Evolutionary conservation across 495 filamentous ascomycete species (phyloP).

Genomic region (Lasiosphaeria ovina): DNA sequence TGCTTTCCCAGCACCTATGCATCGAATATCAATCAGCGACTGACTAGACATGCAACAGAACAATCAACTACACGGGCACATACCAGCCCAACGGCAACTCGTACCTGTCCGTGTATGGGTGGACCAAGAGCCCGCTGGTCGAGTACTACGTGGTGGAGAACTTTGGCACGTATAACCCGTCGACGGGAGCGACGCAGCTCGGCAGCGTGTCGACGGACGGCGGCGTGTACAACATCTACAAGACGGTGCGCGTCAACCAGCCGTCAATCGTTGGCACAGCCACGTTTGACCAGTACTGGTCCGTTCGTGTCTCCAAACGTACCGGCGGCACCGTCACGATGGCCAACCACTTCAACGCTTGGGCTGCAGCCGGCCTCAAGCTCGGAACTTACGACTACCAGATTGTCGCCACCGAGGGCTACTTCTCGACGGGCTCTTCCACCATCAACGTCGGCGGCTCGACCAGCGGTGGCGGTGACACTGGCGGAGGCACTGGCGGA

Average conservation of each 20-base stretch:
- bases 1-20: slow-evolving; percentile 12
- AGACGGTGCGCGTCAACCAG: slow-evolving; percentile 55
- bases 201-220: slow-evolving; percentile 60
- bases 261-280: slow-evolving; percentile 56
- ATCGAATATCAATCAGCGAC: too few relatives aligned
- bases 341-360: slow-evolving; percentile 63
- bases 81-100: slow-evolving; percentile 43
- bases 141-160: slow-evolving; percentile 63
- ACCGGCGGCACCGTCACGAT: slow-evolving; percentile 49
- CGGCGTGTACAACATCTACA: slow-evolving; percentile 62
- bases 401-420: slow-evolving; percentile 59
- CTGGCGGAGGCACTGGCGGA: too few relatives aligned
- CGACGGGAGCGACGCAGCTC: slow-evolving; percentile 44
- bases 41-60: not conserved
- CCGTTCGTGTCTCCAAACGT: slow-evolving; percentile 51
- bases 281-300: slow-evolving; percentile 61
- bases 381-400: slow-evolving; percentile 57
- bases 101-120: slow-evolving; percentile 60
- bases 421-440: slow-evolving; percentile 50
- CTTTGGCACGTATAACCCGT: slow-evolving; percentile 57
- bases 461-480: not conserved
- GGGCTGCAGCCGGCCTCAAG: slow-evolving; percentile 49
- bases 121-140: slow-evolving; percentile 55
- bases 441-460: slow-evolving; percentile 44
- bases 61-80: slow-evolving; percentile 45